Percentiles rank a stretch among this genome's conserved stretches.
Conservation (phyloP, 768 basidiomycete genomes). For the Termitomyces sp. region DNA sequence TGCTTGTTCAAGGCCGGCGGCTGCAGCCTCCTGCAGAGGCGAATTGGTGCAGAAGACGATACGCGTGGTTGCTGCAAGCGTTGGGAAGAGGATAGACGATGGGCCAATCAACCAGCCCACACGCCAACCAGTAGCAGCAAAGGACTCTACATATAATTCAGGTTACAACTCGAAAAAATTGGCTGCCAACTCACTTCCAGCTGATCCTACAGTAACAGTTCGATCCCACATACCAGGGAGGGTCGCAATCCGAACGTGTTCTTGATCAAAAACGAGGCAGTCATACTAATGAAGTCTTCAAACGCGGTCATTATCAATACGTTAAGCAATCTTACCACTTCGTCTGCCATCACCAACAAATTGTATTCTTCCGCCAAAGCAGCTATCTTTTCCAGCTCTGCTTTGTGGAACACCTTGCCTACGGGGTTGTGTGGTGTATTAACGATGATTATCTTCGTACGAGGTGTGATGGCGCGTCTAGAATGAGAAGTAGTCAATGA, state of each 20-base stretch:
- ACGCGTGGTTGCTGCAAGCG: constrained; percentile 86
- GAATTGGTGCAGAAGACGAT: constrained; percentile 96
- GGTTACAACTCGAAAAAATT: background rate
- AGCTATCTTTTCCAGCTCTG: constrained; percentile 84
- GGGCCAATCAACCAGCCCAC: constrained; percentile 96
- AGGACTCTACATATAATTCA: constrained; percentile 59
- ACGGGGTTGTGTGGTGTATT: constrained; percentile 98
- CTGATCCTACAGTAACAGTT: constrained; percentile 94
- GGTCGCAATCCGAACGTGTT: constrained; percentile 89
- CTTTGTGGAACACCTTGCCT: constrained; percentile 90
- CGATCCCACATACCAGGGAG: constrained; percentile 99
- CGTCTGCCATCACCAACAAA: constrained; percentile 89
- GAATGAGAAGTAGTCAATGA: background rate
- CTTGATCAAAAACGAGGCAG: constrained; percentile 83
- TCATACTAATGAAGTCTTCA: constrained; percentile 63
- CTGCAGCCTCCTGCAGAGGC: constrained; percentile 91
- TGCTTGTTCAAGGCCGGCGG: constrained; percentile 83
- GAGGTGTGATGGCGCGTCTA: constrained; percentile 78
- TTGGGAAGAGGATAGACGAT: constrained; percentile 72
- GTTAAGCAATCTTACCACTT: constrained; percentile 66
- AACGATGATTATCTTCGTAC: constrained; percentile 91
- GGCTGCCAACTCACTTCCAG: constrained; percentile 63
- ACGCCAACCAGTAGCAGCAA: constrained; percentile 97
- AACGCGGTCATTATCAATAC: background rate
- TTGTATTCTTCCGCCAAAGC: constrained; percentile 88